phyloP scores from a whole-genome alignment of 2,329 filamentous ascomycete genomes.

The Alternaria sp. region DNA sequence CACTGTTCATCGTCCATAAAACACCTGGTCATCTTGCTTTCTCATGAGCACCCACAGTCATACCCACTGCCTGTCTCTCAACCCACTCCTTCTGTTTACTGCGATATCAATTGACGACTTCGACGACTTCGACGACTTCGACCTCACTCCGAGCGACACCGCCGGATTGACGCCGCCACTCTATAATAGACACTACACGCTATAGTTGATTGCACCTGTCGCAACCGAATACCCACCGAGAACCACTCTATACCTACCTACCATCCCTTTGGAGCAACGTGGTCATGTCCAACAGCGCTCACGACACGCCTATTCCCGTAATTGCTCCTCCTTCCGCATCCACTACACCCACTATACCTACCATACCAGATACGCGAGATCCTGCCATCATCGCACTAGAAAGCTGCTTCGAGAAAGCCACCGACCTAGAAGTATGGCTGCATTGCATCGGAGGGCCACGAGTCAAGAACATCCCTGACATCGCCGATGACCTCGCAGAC shows the following conservation, averaged over 20 bases:
- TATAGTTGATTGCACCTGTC: not conserved
- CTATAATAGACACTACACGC: not conserved
- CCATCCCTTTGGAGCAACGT: not conserved
- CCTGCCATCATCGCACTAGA: not conserved
- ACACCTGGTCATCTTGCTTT: not conserved
- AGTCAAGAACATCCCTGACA: not conserved
- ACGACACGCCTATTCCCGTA: not conserved
- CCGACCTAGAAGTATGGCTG: constrained; percentile 9
- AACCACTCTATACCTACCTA: not conserved
- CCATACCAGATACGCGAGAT: not conserved
- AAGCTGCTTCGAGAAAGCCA: constrained; percentile 2
- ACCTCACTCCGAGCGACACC: not conserved
- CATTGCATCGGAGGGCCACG: constrained; percentile 16
- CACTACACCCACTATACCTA: not conserved
- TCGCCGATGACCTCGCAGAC: constrained; percentile 16
- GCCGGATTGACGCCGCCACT: not conserved
- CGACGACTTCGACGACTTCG: not conserved
- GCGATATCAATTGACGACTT: not conserved
- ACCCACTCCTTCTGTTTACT: not conserved
- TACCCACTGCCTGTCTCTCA: not conserved
- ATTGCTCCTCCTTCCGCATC: not conserved
- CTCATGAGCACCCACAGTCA: not conserved
- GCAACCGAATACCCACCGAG: not conserved
- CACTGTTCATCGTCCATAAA: not conserved
- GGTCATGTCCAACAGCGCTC: not conserved